A percentile compares a stretch with the other conserved stretches of the same genome.
These are phyloP conservation scores for Dittrichia graveolens DNA, from an alignment of 129 eudicot genomes.

Conservation along the genomic window DNA sequence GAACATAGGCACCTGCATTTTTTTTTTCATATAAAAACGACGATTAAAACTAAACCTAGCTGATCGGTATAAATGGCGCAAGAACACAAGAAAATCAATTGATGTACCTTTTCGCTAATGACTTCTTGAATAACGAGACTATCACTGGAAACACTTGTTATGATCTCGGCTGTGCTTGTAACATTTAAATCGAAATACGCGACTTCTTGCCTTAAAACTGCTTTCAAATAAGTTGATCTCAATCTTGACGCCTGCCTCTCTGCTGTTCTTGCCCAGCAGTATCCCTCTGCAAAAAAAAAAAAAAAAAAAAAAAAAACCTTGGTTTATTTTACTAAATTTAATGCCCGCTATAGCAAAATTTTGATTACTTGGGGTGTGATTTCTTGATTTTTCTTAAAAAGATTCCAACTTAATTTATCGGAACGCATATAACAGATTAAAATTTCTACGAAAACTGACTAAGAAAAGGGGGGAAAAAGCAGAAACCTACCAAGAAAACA, in stretches of 20 bases:
- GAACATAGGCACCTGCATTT: slow-evolving; percentile 46
- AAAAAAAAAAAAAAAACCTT: too few species aligned
- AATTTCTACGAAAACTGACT: background rate
- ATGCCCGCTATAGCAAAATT: background rate
- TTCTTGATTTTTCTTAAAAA: background rate
- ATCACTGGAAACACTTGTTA: slow-evolving; percentile 62
- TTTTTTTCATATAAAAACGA: background rate
- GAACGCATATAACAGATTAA: background rate
- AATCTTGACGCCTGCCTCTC: slow-evolving; percentile 64
- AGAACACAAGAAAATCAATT: background rate
- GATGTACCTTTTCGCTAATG: slow-evolving; percentile 64
- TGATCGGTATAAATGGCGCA: background rate
- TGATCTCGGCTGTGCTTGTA: slow-evolving; percentile 57
- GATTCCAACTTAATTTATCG: background rate
- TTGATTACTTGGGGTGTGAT: background rate
- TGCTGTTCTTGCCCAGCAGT: slow-evolving; percentile 72
- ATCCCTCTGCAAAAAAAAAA: slow-evolving; percentile 48
- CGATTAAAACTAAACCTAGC: background rate
- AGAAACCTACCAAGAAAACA: slow-evolving; percentile 61
- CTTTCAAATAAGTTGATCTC: slow-evolving; percentile 58
- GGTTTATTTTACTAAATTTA: background rate
- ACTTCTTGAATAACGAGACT: slow-evolving; percentile 61
- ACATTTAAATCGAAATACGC: slow-evolving; percentile 61
- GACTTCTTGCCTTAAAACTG: slow-evolving; percentile 69
- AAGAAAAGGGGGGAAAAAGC: background rate